phyloP scores from a whole-genome alignment of 352 stramenopile genomes.

The Phytopythium chamaehyphon region DNA sequence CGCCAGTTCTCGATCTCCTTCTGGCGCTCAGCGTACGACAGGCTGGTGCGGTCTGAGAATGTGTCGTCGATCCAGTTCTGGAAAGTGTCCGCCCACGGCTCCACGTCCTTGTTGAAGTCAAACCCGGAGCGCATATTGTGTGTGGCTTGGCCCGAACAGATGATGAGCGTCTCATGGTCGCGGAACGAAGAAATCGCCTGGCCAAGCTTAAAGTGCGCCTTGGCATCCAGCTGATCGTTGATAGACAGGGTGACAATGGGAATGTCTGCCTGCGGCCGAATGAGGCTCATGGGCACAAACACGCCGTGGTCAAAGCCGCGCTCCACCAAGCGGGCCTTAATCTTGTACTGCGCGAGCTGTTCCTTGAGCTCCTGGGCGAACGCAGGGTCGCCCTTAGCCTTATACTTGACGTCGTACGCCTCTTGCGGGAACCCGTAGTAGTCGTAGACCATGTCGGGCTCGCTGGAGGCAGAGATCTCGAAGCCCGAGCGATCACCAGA shows the following conservation, averaged over 20 bases:
- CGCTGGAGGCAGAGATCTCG: slow-evolving; percentile 46
- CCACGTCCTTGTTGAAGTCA: slow-evolving; percentile 4
- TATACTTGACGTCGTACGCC: slow-evolving; percentile 79
- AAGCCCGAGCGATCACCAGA: slow-evolving; percentile 30
- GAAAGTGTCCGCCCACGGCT: slow-evolving; percentile 26
- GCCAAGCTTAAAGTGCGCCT: slow-evolving; percentile 66
- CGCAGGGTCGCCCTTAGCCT: slow-evolving; percentile 50
- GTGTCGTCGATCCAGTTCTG: slow-evolving; percentile 37
- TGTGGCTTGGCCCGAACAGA: slow-evolving; percentile 70
- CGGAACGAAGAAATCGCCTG: slow-evolving; percentile 56
- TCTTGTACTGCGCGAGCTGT: slow-evolving; percentile 46
- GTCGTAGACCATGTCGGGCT: slow-evolving; percentile 77
- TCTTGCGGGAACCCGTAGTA: slow-evolving; percentile 86
- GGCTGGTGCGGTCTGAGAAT: slow-evolving; percentile 14
- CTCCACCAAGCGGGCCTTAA: slow-evolving; percentile 38
- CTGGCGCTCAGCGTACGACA: slow-evolving; percentile 25
- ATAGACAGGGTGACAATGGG: slow-evolving; percentile 85
- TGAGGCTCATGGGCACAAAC: slow-evolving; percentile 86
- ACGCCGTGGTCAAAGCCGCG: slow-evolving; percentile 88
- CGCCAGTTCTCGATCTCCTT: slow-evolving; percentile 32
- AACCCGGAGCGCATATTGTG: slow-evolving; percentile 15
- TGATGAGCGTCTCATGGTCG: slow-evolving; percentile 73
- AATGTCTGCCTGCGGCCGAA: slow-evolving; percentile 79
- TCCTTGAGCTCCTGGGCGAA: slow-evolving; percentile 70
- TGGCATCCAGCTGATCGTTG: slow-evolving; percentile 43